phyloP scores from a whole-genome alignment of 2,329 filamentous ascomycete genomes.

The Colletotrichum tabaci region DNA sequence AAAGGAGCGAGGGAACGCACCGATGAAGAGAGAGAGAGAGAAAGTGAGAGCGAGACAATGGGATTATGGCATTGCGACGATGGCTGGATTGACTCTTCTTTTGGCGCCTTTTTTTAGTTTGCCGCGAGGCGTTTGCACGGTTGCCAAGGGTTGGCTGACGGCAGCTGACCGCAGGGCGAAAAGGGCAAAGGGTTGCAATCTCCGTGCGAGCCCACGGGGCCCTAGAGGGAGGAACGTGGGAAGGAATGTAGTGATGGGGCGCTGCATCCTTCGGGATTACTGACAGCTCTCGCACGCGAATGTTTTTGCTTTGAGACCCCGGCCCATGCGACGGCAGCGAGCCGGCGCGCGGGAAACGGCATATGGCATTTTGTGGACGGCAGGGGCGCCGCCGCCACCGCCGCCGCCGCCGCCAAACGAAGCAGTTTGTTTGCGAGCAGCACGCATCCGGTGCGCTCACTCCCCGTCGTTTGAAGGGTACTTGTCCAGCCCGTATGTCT shows the following conservation, averaged over 20 bases:
- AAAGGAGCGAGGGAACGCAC: conserved; percentile 9
- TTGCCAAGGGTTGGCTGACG: conserved; percentile 39
- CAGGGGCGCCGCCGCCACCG: not conserved
- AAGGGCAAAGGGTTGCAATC: conserved; percentile 21
- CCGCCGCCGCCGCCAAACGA: not conserved
- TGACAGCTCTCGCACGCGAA: conserved; percentile 11
- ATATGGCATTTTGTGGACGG: not conserved
- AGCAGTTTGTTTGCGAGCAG: not conserved
- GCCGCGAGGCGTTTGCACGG: conserved; percentile 34
- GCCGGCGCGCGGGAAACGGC: conserved; percentile 11
- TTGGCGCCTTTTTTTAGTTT: conserved; percentile 36
- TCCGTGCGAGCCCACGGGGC: conserved; percentile 12
- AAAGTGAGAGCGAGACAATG: conserved; percentile 17
- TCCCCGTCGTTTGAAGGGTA: conserved; percentile 57
- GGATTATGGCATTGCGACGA: conserved; percentile 32
- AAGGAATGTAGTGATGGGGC: conserved; percentile 36
- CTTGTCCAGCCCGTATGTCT: conserved; percentile 69
- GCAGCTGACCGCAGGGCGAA: conserved; percentile 41
- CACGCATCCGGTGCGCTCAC: conserved; percentile 6
- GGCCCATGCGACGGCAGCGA: conserved; percentile 14
- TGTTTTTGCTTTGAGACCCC: conserved; percentile 21
- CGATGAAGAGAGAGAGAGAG: conserved; percentile 9
- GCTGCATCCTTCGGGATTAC: conserved; percentile 25
- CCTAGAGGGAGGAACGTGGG: conserved; percentile 24
- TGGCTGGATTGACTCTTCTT: conserved; percentile 10